Conservation (phyloP, 2,329 filamentous ascomycete species). For the Hirsutella thompsonii region DNA sequence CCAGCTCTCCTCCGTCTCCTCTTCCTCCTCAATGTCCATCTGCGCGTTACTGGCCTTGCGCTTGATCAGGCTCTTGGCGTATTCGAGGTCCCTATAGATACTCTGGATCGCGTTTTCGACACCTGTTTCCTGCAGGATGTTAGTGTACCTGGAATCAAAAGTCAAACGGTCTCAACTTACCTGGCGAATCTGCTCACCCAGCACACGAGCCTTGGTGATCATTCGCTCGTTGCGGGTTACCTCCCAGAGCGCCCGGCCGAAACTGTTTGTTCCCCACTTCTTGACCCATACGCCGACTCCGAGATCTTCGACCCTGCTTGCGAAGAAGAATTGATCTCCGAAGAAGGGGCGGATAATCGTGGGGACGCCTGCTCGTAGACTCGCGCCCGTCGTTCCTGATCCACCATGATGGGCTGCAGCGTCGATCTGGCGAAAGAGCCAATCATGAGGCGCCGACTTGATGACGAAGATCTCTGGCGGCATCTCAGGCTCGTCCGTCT, state of each 20-base stretch:
- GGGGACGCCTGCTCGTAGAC: slow-evolving; percentile 77
- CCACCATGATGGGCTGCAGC: slow-evolving; percentile 91
- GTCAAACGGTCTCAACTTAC: slow-evolving; percentile 32
- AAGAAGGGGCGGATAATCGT: slow-evolving; percentile 97
- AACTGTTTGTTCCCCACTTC: slow-evolving; percentile 76
- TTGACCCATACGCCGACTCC: slow-evolving; percentile 84
- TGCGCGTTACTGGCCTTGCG: slow-evolving; percentile 37
- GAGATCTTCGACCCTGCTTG: slow-evolving; percentile 76
- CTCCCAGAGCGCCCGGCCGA: slow-evolving; percentile 81
- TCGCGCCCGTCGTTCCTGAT: slow-evolving; percentile 88
- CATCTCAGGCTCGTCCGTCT: slow-evolving; percentile 49
- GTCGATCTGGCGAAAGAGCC: slow-evolving; percentile 89
- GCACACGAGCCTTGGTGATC: slow-evolving; percentile 68
- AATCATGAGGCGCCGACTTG: slow-evolving; percentile 86
- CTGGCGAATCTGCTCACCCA: slow-evolving; percentile 79
- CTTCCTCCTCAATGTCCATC: slow-evolving; percentile 29
- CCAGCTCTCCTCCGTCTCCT: slow-evolving; percentile 71
- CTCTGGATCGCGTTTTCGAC: slow-evolving; percentile 83
- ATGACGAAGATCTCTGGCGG: slow-evolving; percentile 77
- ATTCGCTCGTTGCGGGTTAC: slow-evolving; percentile 83
- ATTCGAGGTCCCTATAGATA: slow-evolving; percentile 91
- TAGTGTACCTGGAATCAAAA: too few relatives aligned
- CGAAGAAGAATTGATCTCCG: slow-evolving; percentile 96
- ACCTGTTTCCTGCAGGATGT: slow-evolving; percentile 59
- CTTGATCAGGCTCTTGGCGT: slow-evolving; percentile 74